Conservation (phyloP, 129 eudicot species). For the Flaveria brownii region DNA sequence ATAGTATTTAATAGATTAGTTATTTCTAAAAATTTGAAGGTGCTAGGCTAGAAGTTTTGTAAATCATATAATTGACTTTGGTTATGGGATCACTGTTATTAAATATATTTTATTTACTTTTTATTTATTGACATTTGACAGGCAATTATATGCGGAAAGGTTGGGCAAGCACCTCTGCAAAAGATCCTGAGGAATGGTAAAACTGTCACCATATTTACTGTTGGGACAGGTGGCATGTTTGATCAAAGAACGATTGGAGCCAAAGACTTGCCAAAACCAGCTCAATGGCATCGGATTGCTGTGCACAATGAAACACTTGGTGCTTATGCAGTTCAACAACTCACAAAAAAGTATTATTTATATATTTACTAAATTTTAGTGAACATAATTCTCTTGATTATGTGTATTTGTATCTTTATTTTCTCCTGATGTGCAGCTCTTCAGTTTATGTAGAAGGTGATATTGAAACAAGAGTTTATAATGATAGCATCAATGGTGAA, state of each 20-base stretch:
- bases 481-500: constrained; percentile 78
- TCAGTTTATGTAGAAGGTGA: constrained; percentile 97
- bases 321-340: constrained; percentile 81
- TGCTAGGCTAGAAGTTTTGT: neutral
- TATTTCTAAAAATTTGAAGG: neutral
- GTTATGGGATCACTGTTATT: neutral
- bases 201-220: constrained; percentile 80
- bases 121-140: constrained; percentile 35
- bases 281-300: constrained; percentile 97
- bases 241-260: constrained; percentile 67
- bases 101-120: neutral
- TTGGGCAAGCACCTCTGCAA: constrained; percentile 90
- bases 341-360: constrained; percentile 63
- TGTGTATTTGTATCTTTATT: constrained; percentile 19
- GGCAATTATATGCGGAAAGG: constrained; percentile 95
- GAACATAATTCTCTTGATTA: constrained; percentile 7
- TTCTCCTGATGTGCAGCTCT: constrained; percentile 61
- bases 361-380: neutral
- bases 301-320: constrained; percentile 83
- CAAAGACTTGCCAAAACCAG: constrained; percentile 78
- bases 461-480: constrained; percentile 89
- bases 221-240: constrained; percentile 98
- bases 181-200: constrained; percentile 90
- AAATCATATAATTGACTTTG: neutral
- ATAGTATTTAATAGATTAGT: neutral